Evolutionary conservation across 441 rosid species (phyloP), one percentile per base, ranked within the genome.

Genomic region (Jatropha multifida): DNA sequence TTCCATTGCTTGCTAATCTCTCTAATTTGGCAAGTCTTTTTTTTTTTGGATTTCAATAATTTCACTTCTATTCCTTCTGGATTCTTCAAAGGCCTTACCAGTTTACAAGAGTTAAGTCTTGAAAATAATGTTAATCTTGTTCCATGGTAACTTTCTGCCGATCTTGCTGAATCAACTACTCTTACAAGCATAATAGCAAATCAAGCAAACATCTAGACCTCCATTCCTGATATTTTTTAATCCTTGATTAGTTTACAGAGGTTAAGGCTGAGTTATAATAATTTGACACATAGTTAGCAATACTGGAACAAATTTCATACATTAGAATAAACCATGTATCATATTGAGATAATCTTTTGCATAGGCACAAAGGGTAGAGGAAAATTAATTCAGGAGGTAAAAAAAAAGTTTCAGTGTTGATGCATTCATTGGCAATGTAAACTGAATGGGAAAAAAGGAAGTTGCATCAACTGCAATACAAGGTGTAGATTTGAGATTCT

Each of bases 291-390:
- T 42, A 23, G 26, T 60, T 0, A 5, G 38, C 59, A 71, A 59
- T 40, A 42, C 13, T 52, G 15, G 17, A 71, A 52, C 8, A 10
- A 46, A 15, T 38, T 37, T 27, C 40, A 3, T 54, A 54, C 6
- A 7, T 46, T 12, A 7, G 49, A 12, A 12, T 59, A 20, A 26
- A 3, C 6, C 13, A 38, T 23, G 8, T n/a, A 46, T 20, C 14
- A n/a, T 7, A 3, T 66, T 13, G 42, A 14, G 12, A 56, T 74
- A 32, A 66, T 55, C 65, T 71, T 71, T 10, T 54, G 67, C 51
- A 37, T 88, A 92, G 96, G 95, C 97, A 2, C 98, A 92, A 68
- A 87, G 95, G 80, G 96, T 92, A 20, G 97, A 56, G 87, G 89
- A 44, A 89, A 86, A 80, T 76, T 94, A 73, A 89, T 94, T 17